Percentiles rank a stretch among this genome's conserved stretches.
These are phyloP conservation scores for Claviceps africana DNA, from an alignment of 2,329 filamentous ascomycete genomes.

Conservation along the genomic window DNA sequence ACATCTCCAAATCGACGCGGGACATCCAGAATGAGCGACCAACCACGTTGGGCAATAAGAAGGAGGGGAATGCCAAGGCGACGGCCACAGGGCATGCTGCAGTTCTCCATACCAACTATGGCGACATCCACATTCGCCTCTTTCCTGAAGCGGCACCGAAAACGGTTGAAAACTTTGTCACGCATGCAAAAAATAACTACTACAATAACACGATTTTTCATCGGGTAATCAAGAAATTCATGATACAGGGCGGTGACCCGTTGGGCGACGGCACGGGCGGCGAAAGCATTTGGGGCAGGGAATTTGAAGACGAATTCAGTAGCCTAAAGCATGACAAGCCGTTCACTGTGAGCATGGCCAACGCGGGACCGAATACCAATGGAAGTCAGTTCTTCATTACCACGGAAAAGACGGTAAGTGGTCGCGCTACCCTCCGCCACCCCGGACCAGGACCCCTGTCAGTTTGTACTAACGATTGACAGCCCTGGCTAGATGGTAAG, in stretches of 20 bases:
- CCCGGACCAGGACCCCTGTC: slow-evolving; percentile 2
- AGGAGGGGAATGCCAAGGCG: slow-evolving; percentile 38
- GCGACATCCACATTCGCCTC: slow-evolving; percentile 84
- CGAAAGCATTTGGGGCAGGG: slow-evolving; percentile 80
- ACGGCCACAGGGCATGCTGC: slow-evolving; percentile 65
- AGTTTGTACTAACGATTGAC: slow-evolving; percentile 5
- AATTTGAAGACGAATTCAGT: slow-evolving; percentile 91
- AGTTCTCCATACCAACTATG: slow-evolving; percentile 80
- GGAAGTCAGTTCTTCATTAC: slow-evolving; percentile 98
- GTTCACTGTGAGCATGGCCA: slow-evolving; percentile 95
- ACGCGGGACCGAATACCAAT: slow-evolving; percentile 89
- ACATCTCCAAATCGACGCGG: slow-evolving; percentile 67
- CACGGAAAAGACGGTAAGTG: slow-evolving; percentile 76
- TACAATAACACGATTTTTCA: slow-evolving; percentile 98
- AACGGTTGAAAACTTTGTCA: slow-evolving; percentile 94
- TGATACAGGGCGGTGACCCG: slow-evolving; percentile 96
- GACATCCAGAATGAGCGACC: slow-evolving; percentile 95
- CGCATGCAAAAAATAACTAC: slow-evolving; percentile 76
- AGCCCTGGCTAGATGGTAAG: slow-evolving; percentile 88
- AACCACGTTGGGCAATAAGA: slow-evolving; percentile 46
- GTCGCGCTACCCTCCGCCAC: background rate
- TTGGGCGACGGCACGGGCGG: slow-evolving; percentile 84
- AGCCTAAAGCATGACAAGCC: slow-evolving; percentile 86
- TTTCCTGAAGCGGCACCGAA: slow-evolving; percentile 90
- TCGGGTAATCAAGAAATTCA: slow-evolving; percentile 92